Evolutionary conservation across 371 early-diverging fungal species (phyloP), one percentile per base, ranked within the genome.

Genomic region (Actinomortierella ambigua): DNA sequence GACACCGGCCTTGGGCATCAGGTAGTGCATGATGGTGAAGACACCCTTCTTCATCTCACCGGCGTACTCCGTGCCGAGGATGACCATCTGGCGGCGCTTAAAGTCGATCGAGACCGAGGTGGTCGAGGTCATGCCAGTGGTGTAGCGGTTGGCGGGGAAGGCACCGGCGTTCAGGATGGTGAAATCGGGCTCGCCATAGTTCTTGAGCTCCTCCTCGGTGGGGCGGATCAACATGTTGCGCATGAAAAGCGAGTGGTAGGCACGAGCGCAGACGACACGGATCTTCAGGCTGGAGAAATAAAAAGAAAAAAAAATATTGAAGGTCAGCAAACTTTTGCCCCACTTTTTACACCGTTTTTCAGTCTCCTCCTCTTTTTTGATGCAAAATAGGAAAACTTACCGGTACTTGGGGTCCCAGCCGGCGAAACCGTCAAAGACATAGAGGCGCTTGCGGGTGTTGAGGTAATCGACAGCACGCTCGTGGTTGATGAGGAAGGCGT

Each of bases 1-100:
- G 27, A 97, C 96, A 63, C 96, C 96, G 44, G 93, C 91, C 84
- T 95, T 95, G 51, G 98, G 88, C 97, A 97, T 97, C 76, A 94
- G 82, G 86, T 98, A 97, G 85, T 98, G 96, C 98, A 98, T 97
- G 59, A 98, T 95, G 50, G 97, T 95, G 82, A 98, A 96, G 63
- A 87, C 83, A 59, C 98, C 98, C 89, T 98, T 98, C 87, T 97
- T 98, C 98, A 98, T 98, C 84, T 98, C 98, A 73, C 98, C 98
- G 57, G 98, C 98, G 77, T 98, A 98, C 79, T 96, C 93, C 61
- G 97, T 94, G 58, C 98, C 98, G 55, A 98, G 90, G 64, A 98
- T 96, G 65, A 98, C 95, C 84, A 89, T 84, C 68, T 88, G 87
- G 40, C 77, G 73, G 29, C 83, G 82, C 68, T 91, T 89, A 77